A percentile compares a stretch with the other conserved stretches of the same genome.
These are phyloP conservation scores for Trichoderma arundinaceum DNA, from an alignment of 2,329 filamentous ascomycete genomes.

Conservation along the genomic window DNA sequence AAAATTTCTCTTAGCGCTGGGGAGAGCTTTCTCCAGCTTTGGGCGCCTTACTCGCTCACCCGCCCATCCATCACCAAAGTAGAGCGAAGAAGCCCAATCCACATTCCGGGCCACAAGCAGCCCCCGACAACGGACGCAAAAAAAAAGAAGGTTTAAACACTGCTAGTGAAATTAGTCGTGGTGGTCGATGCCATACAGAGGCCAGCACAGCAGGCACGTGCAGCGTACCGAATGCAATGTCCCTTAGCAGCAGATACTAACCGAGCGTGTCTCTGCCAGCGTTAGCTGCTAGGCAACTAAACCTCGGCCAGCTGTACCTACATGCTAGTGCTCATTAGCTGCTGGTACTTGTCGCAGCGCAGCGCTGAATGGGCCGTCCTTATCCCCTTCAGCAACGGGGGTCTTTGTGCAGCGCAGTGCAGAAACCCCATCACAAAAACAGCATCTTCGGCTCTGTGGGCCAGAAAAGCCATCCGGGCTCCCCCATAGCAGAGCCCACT, in stretches of 20 bases:
- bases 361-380: too few species aligned
- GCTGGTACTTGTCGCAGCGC: too few species aligned
- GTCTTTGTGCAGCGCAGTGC: too few species aligned
- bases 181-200: conserved; percentile 4
- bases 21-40: conserved; percentile 19
- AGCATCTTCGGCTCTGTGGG: background rate
- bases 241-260: background rate
- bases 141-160: background rate
- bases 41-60: too few species aligned
- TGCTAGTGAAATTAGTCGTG: background rate
- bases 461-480: background rate
- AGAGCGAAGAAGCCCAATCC: too few species aligned
- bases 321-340: too few species aligned
- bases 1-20: conserved; percentile 6
- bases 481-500: conserved; percentile 16
- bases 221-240: background rate
- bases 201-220: conserved; percentile 13
- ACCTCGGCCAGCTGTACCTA: background rate
- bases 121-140: background rate
- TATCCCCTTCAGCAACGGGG: too few species aligned
- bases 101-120: too few species aligned
- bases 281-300: background rate
- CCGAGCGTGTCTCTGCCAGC: background rate
- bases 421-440: too few species aligned
- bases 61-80: too few species aligned